These are phyloP conservation scores for Gnaphalium uliginosum DNA, from an alignment of 129 eudicot species.

Conservation along the genomic window DNA sequence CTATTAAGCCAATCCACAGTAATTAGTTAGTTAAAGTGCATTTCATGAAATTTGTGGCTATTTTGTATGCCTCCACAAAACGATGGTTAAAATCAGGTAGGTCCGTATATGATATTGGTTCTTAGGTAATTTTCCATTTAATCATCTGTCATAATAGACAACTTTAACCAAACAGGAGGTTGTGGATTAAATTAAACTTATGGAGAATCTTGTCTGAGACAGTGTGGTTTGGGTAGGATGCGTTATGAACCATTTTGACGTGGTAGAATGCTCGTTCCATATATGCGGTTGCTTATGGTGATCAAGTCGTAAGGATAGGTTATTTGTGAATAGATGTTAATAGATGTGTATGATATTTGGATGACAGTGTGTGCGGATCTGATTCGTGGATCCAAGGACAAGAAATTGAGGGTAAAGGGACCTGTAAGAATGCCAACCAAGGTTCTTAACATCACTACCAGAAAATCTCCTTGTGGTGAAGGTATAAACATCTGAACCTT, in stretches of 20 bases:
- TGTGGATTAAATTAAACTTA: no score
- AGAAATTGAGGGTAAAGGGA: constrained; percentile 46
- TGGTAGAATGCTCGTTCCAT: not conserved
- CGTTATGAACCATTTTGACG: not conserved
- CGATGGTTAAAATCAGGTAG: no score
- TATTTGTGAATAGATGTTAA: not conserved
- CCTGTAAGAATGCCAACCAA: constrained; percentile 58
- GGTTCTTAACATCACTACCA: constrained; percentile 51
- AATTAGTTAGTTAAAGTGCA: no score
- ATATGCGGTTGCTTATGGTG: not conserved
- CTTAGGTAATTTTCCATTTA: no score
- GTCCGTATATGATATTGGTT: no score
- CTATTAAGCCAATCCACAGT: no score
- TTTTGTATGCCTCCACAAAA: not conserved
- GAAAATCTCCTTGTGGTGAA: constrained; percentile 59
- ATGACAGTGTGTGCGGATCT: constrained; percentile 47
- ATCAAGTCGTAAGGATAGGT: no score
- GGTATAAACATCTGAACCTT: constrained; percentile 24
- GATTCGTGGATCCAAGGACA: constrained; percentile 56
- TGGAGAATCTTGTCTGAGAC: no score
- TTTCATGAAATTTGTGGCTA: no score
- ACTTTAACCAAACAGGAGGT: no score
- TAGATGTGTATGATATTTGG: not conserved
- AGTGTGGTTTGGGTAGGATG: not conserved
- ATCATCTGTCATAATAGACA: no score